Base-by-base conservation (phyloP, 768 basidiomycete species). In the Leccinum disarticulatum region DNA sequence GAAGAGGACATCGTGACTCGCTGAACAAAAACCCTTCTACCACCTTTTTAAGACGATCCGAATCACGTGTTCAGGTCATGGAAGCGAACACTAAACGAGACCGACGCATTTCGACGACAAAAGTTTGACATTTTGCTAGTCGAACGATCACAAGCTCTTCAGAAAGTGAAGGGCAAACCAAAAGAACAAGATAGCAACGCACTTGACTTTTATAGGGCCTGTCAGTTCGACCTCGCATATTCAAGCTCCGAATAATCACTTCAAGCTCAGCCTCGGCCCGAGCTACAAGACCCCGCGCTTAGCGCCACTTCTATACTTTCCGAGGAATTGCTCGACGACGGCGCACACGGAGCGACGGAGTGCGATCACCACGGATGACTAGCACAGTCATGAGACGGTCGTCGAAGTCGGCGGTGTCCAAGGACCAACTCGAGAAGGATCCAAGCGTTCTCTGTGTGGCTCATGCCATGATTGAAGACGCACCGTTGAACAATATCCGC, bases 351-450 rank as follows among this genome's bases (percentile, higher is more conserved):
- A 52, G 51, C 11, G n/a, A 49, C 19, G 30, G 48, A 30, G 28
- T 35, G 56, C 65, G 66, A 51, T 65, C 56, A 66, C 58, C 6
- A 53, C 66, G 65, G 65, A 60, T 25, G 19, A 43, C 28, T 28
- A 25, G 35, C 28, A 31, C 27, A 31, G 25, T 15, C 31, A 47
- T 5, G 36, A 17, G 48, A 50, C 17, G 10, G 49, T 55, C 50
- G 22, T 43, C 66, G 65, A 68, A 55, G 62, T 52, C 51, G 54
- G n/a, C 56, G 66, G 62, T 52, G 58, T 55, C 49, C 61, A 60
- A 27, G 13, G 22, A 7, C 38, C 15, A 54, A n/a, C 46, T 47
- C n/a, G 19, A 27, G 27, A 64, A 55, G 53, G 9, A 51, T 35
- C 25, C 25, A 53, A 7, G 46, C 28, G n/a, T 57, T 56, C 47